A percentile compares a stretch with the other conserved stretches of the same genome.
These are phyloP conservation scores for Sphagnum fallax DNA, from an alignment of 228 moss, liverwort and hornwort genomes.

Conservation along the genomic window DNA sequence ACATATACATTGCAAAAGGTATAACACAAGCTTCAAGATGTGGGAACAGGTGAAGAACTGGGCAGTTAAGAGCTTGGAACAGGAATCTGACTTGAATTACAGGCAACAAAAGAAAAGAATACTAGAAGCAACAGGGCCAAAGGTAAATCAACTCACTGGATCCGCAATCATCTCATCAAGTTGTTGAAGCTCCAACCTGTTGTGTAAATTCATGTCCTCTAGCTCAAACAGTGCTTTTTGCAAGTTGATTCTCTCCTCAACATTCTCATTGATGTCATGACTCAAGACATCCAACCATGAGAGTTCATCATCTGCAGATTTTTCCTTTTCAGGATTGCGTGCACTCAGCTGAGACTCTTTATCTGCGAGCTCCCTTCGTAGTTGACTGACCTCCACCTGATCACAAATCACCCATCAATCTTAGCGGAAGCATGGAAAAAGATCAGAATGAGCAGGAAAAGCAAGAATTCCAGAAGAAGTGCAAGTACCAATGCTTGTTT, in stretches of 20 bases:
- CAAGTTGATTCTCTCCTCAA: constrained; percentile 81
- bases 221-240: constrained; percentile 88
- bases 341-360: constrained; percentile 76
- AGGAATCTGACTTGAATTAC: too few relatives aligned
- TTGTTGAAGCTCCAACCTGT: constrained; percentile 68
- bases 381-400: constrained; percentile 79
- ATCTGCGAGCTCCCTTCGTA: constrained; percentile 73
- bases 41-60: too few relatives aligned
- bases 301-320: constrained; percentile 68
- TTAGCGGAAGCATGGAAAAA: too few relatives aligned
- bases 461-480: too few relatives aligned
- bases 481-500: too few relatives aligned
- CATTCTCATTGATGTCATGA: constrained; percentile 84
- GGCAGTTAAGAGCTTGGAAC: too few relatives aligned
- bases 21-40: too few relatives aligned
- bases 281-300: constrained; percentile 87
- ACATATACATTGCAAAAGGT: too few relatives aligned
- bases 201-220: constrained; percentile 81
- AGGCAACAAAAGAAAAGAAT: too few relatives aligned
- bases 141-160: constrained; percentile 13
- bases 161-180: constrained; percentile 76
- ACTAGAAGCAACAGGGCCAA: too few relatives aligned
- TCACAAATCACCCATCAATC: not conserved
- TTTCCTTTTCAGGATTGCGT: constrained; percentile 48
- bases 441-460: too few relatives aligned